Conservation (phyloP, 2,329 filamentous ascomycete genomes). For the Colletotrichum melonis region DNA sequence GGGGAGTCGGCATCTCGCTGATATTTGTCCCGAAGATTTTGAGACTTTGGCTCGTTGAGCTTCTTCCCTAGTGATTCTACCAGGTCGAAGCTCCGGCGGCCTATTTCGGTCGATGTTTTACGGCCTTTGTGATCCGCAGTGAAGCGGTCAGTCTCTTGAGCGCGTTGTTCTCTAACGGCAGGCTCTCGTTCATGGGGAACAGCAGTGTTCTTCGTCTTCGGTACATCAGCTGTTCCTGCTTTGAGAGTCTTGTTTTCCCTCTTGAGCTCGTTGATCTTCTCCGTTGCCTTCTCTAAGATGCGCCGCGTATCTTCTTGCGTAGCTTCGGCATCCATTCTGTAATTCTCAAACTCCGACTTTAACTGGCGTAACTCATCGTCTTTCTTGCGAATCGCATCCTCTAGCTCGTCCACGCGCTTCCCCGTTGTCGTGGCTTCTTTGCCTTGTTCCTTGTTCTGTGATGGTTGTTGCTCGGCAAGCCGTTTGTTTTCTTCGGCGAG, state of each 20-base stretch:
- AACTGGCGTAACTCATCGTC: conserved; percentile 62
- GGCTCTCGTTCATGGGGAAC: conserved; percentile 12
- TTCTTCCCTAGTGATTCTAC: conserved; percentile 35
- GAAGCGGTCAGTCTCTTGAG: conserved; percentile 11
- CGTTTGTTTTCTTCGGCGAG: conserved; percentile 50
- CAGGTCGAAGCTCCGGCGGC: conserved; percentile 43
- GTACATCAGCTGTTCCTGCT: conserved; percentile 35
- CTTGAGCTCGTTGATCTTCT: conserved; percentile 67
- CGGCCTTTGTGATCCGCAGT: conserved; percentile 28
- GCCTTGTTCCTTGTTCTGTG: not conserved
- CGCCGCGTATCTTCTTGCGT: conserved; percentile 66
- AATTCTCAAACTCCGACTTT: conserved; percentile 63
- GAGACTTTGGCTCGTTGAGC: conserved; percentile 38
- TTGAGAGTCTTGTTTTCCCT: conserved; percentile 62
- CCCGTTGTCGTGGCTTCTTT: not conserved
- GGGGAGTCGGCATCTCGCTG: conserved; percentile 42
- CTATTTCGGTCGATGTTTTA: conserved; percentile 8
- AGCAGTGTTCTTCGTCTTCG: conserved; percentile 12
- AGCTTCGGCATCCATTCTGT: conserved; percentile 64
- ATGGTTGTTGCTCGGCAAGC: conserved; percentile 38
- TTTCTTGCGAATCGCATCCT: conserved; percentile 55
- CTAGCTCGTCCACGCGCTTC: conserved; percentile 42
- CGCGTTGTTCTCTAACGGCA: conserved; percentile 1
- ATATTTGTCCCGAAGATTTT: conserved; percentile 49
- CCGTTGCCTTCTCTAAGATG: conserved; percentile 66